Evolutionary conservation across 331 rosid genomes (phyloP).

Genomic region (Acacia concinna): DNA sequence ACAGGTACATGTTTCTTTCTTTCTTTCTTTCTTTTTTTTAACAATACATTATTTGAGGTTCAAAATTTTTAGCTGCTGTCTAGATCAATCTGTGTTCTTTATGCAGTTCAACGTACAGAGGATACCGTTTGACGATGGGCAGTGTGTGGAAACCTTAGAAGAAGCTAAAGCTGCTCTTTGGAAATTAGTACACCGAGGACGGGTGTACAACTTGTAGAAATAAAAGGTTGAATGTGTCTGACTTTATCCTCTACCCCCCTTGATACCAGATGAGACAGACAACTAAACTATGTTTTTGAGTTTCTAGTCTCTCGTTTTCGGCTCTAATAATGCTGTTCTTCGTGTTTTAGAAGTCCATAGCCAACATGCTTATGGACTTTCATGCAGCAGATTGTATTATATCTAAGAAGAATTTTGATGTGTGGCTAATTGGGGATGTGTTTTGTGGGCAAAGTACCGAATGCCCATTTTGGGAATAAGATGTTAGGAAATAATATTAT

Average conservation of each 20-base stretch:
- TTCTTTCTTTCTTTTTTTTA: too few relatives aligned
- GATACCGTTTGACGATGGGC: slow-evolving; percentile 91
- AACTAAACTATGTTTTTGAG: neutral
- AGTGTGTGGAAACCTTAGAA: slow-evolving; percentile 80
- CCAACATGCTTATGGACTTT: slow-evolving; percentile 9
- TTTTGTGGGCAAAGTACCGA: neutral
- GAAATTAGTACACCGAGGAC: slow-evolving; percentile 73
- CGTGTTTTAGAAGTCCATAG: neutral
- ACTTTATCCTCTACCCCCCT: slow-evolving; percentile 3
- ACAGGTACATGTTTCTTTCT: slow-evolving; percentile 58
- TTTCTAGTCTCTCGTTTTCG: slow-evolving; percentile 30
- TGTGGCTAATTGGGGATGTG: neutral
- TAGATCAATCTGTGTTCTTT: neutral
- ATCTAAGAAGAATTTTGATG: slow-evolving; percentile 20
- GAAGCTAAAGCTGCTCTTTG: slow-evolving; percentile 94
- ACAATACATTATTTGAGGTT: neutral
- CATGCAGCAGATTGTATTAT: slow-evolving; percentile 35
- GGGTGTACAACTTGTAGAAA: slow-evolving; percentile 64
- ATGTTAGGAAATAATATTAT: slow-evolving; percentile 10
- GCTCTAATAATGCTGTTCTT: slow-evolving; percentile 25
- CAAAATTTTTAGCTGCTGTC: slow-evolving; percentile 10
- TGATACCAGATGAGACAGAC: slow-evolving; percentile 1
- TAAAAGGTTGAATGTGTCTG: slow-evolving; percentile 10
- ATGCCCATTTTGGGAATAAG: slow-evolving; percentile 31
- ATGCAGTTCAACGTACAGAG: slow-evolving; percentile 93